Base-by-base conservation (phyloP, 179 eudicot genomes). In the Spinacia oleracea region DNA sequence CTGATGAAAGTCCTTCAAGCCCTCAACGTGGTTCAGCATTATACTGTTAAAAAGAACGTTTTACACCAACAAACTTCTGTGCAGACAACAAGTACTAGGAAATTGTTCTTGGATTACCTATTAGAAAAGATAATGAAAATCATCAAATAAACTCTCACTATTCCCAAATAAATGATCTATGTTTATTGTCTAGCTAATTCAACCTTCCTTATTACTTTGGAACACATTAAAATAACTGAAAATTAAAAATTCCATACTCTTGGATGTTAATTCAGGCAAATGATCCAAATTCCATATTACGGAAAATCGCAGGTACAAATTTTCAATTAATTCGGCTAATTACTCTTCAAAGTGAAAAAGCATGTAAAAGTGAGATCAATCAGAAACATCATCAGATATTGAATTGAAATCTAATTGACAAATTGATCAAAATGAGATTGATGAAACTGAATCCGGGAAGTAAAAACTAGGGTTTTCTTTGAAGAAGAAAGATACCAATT, bases 401-500 rank as follows among this genome's bases (percentile, higher is more conserved):
- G 7, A 63, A 63, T n/a, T 20, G n/a, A 45, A 79, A 79, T 64
- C 73, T 50, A 50, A 27, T 16, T 56, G 21, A 42, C 34, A 60
- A 40, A 32, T 38, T 34, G 20, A 64, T 40, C 16, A 12, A 42
- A 75, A 16, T 48, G 5, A 48, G 18, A 48, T 48, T 15, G 18
- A 10, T 20, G 45, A 76, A 23, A 76, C 11, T 50, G 34, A 63
- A 27, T 27, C 1, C 45, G 5, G 10, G 1, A 15, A 25, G 35
- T 21, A 0, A 73, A 29, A 74, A 40, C 43, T 74, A 79, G 78
- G 82, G 82, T 74, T 79, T 70, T 38, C 5, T 9, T 6, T 43
- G 21, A 69, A 69, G 70, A n/a, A 56, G 27, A 67, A n/a, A 29
- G n/a, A 6, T 81, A 85, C 87, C 87, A n/a, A 85, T 79, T 23